phyloP scores from a whole-genome alignment of 1,284 basidiomycete species.

The Papiliotrema terrestris region DNA sequence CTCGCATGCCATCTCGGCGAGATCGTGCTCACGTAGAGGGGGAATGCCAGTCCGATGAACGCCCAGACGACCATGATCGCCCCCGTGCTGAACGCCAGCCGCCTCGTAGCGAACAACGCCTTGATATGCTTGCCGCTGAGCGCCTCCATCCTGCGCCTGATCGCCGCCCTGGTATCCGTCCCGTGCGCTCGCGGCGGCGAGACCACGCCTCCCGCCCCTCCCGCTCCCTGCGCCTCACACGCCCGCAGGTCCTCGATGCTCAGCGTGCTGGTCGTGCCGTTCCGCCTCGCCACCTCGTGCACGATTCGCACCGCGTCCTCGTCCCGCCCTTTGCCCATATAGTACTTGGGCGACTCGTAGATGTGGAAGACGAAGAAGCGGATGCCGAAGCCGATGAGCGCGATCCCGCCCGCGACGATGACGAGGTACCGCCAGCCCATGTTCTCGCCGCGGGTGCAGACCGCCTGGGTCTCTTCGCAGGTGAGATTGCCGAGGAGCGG shows the following conservation, averaged over 20 bases:
- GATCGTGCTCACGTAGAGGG: slow-evolving; percentile 49
- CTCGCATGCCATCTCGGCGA: too few relatives aligned
- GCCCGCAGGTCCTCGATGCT: slow-evolving; percentile 53
- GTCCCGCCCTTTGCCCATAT: slow-evolving; percentile 58
- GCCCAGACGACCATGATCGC: slow-evolving; percentile 60
- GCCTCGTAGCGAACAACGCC: slow-evolving; percentile 56
- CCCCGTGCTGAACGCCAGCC: slow-evolving; percentile 55
- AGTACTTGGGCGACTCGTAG: slow-evolving; percentile 56
- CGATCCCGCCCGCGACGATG: slow-evolving; percentile 54
- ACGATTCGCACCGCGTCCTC: slow-evolving; percentile 57
- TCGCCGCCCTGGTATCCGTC: too few relatives aligned
- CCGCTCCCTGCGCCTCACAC: too few relatives aligned
- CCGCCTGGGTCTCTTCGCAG: slow-evolving; percentile 6
- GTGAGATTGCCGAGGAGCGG: slow-evolving; percentile 27
- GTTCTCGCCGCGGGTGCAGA: slow-evolving; percentile 24
- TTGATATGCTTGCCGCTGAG: slow-evolving; percentile 33
- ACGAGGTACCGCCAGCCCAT: slow-evolving; percentile 54
- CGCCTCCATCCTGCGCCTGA: too few relatives aligned
- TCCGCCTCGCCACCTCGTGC: slow-evolving; percentile 54
- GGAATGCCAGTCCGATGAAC: slow-evolving; percentile 62
- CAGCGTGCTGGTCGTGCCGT: slow-evolving; percentile 54
- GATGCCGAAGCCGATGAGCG: slow-evolving; percentile 49
- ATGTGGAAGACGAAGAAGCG: slow-evolving; percentile 49
- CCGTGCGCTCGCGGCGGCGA: too few relatives aligned
- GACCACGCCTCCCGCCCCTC: too few relatives aligned